These are phyloP conservation scores for Chlorella vulgaris DNA, from an alignment of 139 green algal species.

Conservation along the genomic window DNA sequence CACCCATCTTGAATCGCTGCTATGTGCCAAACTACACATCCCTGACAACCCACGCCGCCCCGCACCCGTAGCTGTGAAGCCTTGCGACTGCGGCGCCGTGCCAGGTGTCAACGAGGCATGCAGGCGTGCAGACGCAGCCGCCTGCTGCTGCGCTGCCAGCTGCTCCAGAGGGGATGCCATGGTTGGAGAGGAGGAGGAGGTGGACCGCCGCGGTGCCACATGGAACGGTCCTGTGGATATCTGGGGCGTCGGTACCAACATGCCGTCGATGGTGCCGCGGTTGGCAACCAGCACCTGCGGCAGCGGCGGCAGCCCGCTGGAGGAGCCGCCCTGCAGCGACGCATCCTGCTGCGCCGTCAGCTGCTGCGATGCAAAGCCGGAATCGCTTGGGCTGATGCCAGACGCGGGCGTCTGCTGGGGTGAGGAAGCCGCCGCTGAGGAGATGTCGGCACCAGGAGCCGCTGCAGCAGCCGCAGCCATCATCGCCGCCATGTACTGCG, in stretches of 20 bases:
- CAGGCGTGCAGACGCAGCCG: neutral
- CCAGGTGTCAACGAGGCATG: neutral
- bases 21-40: too few relatives aligned
- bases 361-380: neutral
- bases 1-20: too few relatives aligned
- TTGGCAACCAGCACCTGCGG: too few relatives aligned
- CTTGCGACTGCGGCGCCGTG: neutral
- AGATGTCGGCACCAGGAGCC: neutral
- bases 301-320: too few relatives aligned
- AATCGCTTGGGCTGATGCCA: neutral
- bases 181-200: neutral
- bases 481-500: neutral
- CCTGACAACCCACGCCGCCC: too few relatives aligned
- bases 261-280: neutral
- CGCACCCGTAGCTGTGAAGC: neutral
- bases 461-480: neutral
- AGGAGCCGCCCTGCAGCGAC: neutral
- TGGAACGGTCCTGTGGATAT: too few relatives aligned
- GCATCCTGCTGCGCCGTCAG: neutral
- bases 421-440: neutral
- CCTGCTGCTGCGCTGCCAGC: slow-evolving; percentile 7
- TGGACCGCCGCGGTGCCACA: neutral
- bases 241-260: too few relatives aligned
- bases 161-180: neutral
- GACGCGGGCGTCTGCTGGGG: too few relatives aligned